Conservation (phyloP, 257 asterid genomes). For the Solanum phureja region DNA sequence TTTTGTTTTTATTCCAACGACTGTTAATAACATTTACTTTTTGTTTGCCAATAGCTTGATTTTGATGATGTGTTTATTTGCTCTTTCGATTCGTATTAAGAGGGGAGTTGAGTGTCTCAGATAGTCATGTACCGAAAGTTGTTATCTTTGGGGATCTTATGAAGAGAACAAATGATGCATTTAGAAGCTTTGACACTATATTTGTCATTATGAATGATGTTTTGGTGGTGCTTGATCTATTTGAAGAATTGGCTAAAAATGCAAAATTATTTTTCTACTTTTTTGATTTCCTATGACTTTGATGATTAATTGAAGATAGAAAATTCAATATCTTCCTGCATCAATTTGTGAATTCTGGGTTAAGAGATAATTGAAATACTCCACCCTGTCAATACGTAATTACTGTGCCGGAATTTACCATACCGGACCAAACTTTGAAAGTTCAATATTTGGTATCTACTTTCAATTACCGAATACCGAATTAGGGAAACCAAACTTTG, state of each 20-base stretch:
- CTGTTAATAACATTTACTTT: not conserved
- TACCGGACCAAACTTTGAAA: not conserved
- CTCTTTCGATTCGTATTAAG: not conserved
- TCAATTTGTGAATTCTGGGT: not conserved
- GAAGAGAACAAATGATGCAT: not conserved
- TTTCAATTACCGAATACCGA: not conserved
- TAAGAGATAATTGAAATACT: not conserved
- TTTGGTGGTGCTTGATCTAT: not conserved
- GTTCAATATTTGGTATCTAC: not conserved
- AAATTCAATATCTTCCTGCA: not conserved
- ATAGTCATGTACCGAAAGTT: not conserved
- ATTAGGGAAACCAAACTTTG: not conserved
- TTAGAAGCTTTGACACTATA: not conserved
- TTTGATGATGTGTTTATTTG: not conserved
- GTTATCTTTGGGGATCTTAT: not conserved
- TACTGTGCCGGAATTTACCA: not conserved
- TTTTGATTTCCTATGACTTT: not conserved
- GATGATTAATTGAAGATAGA: not conserved
- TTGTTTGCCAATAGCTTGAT: not conserved
- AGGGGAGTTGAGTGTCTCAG: not conserved
- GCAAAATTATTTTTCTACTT: not conserved
- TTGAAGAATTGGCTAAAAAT: not conserved
- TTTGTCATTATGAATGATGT: not conserved
- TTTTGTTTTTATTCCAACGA: not conserved
- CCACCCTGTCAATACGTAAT: not conserved